Base-by-base conservation (phyloP, 345 rosid genomes). In the Dimocarpus longan region DNA sequence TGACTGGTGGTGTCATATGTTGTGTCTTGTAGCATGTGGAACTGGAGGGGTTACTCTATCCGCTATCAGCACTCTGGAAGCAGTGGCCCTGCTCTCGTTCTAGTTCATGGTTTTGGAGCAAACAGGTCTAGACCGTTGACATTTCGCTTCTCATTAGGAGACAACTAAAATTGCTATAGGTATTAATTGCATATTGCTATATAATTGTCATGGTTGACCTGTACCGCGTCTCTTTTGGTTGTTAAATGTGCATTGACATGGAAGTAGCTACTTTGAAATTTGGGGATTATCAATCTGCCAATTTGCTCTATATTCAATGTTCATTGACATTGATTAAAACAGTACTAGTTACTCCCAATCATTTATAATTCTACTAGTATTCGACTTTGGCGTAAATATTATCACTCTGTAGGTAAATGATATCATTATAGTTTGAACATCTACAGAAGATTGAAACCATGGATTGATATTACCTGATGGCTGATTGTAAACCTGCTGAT, bases 101-200 rank as follows among this genome's bases (percentile, higher is more conserved):
- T 95, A 74, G 83, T 93, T 77, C 98, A 93, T 84, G 97, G 98
- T 65, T 95, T 93, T 80, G 98, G 99, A 87, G 96, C 99, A 81
- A 93, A 93, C 97, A 95, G 98, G 98, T 91, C 87, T 62, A 84
- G 87, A 83, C 82, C 84, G 79, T 82, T 89, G 83, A 80, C 82
- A 85, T 83, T 84, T 87, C 81, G 87, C 85, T 89, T 87, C 85
- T 87, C 88, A 73, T 87, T 89, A 83, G 78, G 87, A 85, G 85
- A 66, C 86, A 88, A 74, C 80, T 82, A 32, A 77, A 54, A 77
- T 80, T 86, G 74, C 83, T 83, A 69, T 92, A 85, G 93, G 93
- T 90, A 87, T 86, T 76, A 76, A 62, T 72, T 78, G 84, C 75
- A 60, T 69, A 80, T 74, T 73, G 75, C 69, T 80, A 52, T 74